Evolutionary conservation across 1,284 basidiomycete species (phyloP).

Genomic region (Grifola frondosa): DNA sequence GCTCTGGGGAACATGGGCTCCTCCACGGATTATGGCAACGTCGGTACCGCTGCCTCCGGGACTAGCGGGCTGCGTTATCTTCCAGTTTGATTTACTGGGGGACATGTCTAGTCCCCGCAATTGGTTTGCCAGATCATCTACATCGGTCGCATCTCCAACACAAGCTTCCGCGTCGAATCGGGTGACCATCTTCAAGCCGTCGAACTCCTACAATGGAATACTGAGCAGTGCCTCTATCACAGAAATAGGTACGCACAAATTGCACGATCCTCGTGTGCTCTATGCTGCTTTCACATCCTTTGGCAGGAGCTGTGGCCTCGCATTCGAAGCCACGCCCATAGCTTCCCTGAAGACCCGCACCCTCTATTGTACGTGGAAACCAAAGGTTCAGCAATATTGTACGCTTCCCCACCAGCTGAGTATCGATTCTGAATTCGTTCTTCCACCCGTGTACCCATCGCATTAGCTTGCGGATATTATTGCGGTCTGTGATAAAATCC

Average conservation of each 20-base stretch:
- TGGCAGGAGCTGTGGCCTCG: slow-evolving; percentile 1
- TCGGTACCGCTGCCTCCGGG: slow-evolving; percentile 22
- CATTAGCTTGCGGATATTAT: slow-evolving; percentile 55
- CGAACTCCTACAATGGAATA: slow-evolving; percentile 29
- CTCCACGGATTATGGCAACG: slow-evolving; percentile 40
- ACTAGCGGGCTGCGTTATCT: neutral
- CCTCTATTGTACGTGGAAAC: slow-evolving; percentile 9
- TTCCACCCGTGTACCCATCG: slow-evolving; percentile 46
- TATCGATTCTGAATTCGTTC: slow-evolving; percentile 54
- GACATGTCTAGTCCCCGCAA: slow-evolving; percentile 29
- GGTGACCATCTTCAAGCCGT: slow-evolving; percentile 28
- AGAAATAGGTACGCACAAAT: slow-evolving; percentile 16
- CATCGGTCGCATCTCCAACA: slow-evolving; percentile 10
- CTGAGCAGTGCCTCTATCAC: no score
- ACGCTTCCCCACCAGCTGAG: slow-evolving; percentile 49
- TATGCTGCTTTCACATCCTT: slow-evolving; percentile 4
- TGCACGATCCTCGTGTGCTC: slow-evolving; percentile 12
- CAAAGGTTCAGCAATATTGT: slow-evolving; percentile 52
- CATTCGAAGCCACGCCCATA: slow-evolving; percentile 34
- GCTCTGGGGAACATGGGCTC: slow-evolving; percentile 42
- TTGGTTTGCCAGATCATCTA: slow-evolving; percentile 39
- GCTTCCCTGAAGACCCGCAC: slow-evolving; percentile 8
- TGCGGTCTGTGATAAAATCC: slow-evolving; percentile 60
- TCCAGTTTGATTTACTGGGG: neutral
- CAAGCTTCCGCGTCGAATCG: slow-evolving; percentile 33